These are phyloP conservation scores for Eragrostis nindensis DNA, from an alignment of 176 grass and related monocot genomes.

Conservation along the genomic window DNA sequence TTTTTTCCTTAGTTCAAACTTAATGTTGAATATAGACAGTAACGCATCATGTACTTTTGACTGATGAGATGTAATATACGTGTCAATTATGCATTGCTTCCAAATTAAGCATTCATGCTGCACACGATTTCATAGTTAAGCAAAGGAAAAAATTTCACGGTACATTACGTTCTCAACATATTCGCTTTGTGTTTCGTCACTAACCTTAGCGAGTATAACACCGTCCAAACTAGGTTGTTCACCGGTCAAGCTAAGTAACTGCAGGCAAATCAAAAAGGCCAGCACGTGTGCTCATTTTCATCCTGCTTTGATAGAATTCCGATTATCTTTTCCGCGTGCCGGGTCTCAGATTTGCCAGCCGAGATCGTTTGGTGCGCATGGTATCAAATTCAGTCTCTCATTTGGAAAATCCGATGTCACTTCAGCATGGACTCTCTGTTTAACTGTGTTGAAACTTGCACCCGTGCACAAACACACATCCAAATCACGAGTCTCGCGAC, in stretches of 20 bases:
- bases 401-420: no score
- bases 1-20: not conserved
- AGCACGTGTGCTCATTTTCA: not conserved
- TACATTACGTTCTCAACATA: not conserved
- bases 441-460: no score
- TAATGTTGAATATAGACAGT: not conserved
- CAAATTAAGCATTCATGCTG: not conserved
- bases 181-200: not conserved
- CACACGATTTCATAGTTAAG: not conserved
- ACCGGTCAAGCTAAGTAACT: not conserved
- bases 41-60: not conserved
- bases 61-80: not conserved
- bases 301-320: no score
- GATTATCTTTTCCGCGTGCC: no score
- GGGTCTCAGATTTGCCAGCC: no score
- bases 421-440: no score
- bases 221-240: not conserved
- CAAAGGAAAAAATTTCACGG: not conserved
- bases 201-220: not conserved
- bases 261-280: not conserved
- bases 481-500: no score
- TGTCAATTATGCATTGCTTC: not conserved
- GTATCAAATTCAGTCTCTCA: no score
- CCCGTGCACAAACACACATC: no score
- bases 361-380: no score